These are phyloP conservation scores for Suillus bovinus DNA, from an alignment of 768 basidiomycete species.

Conservation along the genomic window DNA sequence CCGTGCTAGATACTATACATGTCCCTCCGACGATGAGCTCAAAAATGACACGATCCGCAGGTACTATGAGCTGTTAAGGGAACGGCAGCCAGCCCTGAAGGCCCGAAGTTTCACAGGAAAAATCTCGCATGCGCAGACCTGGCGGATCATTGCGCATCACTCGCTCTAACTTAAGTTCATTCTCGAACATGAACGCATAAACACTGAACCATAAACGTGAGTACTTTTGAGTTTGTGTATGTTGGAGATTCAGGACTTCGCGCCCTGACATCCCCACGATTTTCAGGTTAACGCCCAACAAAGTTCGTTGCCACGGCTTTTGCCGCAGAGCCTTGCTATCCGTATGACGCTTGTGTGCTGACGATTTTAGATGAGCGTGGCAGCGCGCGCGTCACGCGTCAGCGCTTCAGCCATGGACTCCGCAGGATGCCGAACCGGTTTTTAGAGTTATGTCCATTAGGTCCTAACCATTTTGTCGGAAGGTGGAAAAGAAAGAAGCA, in stretches of 20 bases:
- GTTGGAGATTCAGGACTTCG: not conserved
- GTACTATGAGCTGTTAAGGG: not conserved
- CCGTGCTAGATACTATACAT: not conserved
- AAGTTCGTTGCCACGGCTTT: not conserved
- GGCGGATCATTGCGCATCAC: not conserved
- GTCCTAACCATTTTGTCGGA: not conserved
- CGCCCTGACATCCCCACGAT: not conserved
- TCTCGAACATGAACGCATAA: not conserved
- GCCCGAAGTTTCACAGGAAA: slow-evolving; percentile 3
- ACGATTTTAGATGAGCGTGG: not conserved
- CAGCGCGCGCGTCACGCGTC: not conserved
- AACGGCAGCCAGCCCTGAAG: not conserved
- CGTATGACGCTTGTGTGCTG: not conserved
- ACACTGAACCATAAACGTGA: not conserved
- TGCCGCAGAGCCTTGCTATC: not conserved
- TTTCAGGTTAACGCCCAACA: not conserved
- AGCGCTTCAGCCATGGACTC: not conserved
- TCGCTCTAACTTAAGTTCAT: slow-evolving; percentile 2
- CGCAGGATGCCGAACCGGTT: not conserved
- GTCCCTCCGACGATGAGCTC: not conserved
- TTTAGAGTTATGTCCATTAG: slow-evolving; percentile 3
- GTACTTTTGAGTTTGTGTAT: not conserved
- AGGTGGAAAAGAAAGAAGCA: not conserved
- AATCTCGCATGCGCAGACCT: not conserved
- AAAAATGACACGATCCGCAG: not conserved